A percentile compares a stretch with the other conserved stretches of the same genome.
phyloP scores from a whole-genome alignment of 2,329 filamentous ascomycete species.

The Lojkania enalia region DNA sequence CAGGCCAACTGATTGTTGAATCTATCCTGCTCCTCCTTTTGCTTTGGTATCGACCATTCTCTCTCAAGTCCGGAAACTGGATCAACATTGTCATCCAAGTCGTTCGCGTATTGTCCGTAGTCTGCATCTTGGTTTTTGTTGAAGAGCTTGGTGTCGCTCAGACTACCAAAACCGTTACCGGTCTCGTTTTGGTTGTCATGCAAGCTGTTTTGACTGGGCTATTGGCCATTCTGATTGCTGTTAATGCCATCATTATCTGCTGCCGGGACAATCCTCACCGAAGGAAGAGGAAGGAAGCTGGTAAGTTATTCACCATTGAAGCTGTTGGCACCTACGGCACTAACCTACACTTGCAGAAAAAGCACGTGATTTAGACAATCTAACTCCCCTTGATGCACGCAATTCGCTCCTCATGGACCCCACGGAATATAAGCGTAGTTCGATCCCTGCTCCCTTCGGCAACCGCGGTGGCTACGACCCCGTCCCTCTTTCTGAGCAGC shows the following conservation, averaged over 20 bases:
- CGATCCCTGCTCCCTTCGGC: constrained; percentile 33
- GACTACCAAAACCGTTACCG: constrained; percentile 91
- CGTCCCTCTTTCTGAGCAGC: constrained; percentile 42
- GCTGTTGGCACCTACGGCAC: neutral
- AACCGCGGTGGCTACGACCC: constrained; percentile 40
- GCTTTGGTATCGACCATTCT: constrained; percentile 83
- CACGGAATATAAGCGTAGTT: constrained; percentile 48
- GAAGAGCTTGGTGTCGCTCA: constrained; percentile 87
- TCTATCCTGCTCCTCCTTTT: constrained; percentile 76
- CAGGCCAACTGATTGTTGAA: constrained; percentile 81
- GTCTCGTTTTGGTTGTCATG: constrained; percentile 89
- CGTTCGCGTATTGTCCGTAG: constrained; percentile 84
- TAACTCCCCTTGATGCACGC: constrained; percentile 84
- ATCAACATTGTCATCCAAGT: constrained; percentile 93
- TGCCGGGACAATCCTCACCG: constrained; percentile 89
- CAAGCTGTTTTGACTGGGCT: constrained; percentile 82
- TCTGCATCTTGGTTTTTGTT: constrained; percentile 89
- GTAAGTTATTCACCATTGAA: constrained; percentile 57
- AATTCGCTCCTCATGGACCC: constrained; percentile 80
- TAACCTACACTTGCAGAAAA: constrained; percentile 64
- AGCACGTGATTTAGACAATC: constrained; percentile 74
- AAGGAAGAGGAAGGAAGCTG: constrained; percentile 83
- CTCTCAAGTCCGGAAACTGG: constrained; percentile 83
- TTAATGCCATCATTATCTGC: constrained; percentile 83
- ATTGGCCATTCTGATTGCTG: constrained; percentile 82